Evolutionary conservation across 345 rosid species (phyloP).

Genomic region (Euphorbia lathyris): DNA sequence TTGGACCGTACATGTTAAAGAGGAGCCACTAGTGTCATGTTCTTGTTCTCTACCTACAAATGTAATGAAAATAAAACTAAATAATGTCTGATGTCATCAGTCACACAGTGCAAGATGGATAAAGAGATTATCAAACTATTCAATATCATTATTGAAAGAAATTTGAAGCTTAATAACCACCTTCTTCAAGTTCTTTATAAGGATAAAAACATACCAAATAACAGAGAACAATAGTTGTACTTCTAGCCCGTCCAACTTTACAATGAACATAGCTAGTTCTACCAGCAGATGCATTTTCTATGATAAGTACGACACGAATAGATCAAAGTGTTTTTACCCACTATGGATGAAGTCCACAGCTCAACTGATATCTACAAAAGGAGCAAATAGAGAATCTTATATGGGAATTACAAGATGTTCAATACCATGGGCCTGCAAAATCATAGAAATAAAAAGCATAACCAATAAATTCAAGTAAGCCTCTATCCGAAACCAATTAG

Average conservation of each 20-base stretch:
- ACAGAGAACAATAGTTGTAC: conserved; percentile 88
- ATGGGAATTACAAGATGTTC: conserved; percentile 85
- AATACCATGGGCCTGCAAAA: conserved; percentile 65
- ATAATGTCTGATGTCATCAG: neutral
- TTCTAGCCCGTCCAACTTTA: conserved; percentile 94
- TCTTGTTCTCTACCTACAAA: conserved; percentile 32
- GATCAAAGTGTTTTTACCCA: conserved; percentile 29
- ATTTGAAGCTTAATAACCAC: neutral
- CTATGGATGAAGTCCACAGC: conserved; percentile 80
- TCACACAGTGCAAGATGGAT: neutral
- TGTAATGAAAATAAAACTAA: neutral
- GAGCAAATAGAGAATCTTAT: conserved; percentile 85
- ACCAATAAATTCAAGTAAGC: neutral
- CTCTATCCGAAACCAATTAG: neutral
- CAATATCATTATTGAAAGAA: neutral
- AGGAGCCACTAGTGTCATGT: conserved; percentile 52
- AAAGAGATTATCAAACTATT: neutral
- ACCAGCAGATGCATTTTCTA: conserved; percentile 59
- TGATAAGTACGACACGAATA: neutral
- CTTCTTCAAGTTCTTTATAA: neutral
- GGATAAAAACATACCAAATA: conserved; percentile 49
- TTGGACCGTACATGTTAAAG: conserved; percentile 53
- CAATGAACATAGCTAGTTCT: conserved; percentile 87
- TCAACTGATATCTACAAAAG: conserved; percentile 49
- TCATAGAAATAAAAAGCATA: neutral